Percentiles rank a stretch among this genome's conserved stretches.
These are phyloP conservation scores for Syzygium aqueum DNA, from an alignment of 345 rosid species.

Conservation along the genomic window DNA sequence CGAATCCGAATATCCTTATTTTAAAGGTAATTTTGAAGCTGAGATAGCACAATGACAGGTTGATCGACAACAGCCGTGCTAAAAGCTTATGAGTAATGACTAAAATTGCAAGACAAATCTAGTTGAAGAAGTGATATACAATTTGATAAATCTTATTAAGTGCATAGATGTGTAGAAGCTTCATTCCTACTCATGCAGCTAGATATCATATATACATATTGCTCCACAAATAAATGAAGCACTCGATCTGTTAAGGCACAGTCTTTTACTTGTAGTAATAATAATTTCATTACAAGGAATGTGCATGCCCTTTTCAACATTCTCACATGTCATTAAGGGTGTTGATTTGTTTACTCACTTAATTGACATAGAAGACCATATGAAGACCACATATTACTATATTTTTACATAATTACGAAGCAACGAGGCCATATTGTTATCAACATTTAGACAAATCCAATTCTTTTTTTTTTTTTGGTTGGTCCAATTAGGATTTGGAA, in stretches of 20 bases:
- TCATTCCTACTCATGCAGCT: neutral
- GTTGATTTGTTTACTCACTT: neutral
- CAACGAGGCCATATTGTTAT: neutral
- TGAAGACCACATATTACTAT: neutral
- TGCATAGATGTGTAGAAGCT: neutral
- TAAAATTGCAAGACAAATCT: neutral
- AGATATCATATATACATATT: neutral
- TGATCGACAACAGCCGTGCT: neutral
- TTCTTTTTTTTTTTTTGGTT: neutral
- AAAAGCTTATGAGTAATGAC: neutral
- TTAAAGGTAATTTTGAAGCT: neutral
- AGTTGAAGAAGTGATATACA: neutral
- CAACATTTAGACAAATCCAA: neutral
- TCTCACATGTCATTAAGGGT: neutral
- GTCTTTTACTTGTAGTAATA: neutral
- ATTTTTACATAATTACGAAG: neutral
- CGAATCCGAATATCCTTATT: neutral
- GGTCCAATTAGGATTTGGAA: neutral
- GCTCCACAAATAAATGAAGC: neutral
- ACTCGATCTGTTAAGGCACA: neutral
- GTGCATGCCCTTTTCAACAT: neutral
- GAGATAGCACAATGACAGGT: neutral
- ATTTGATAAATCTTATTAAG: neutral
- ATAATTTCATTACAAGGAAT: neutral
- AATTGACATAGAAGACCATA: neutral